Base-by-base conservation (phyloP, 2,329 filamentous ascomycete species). In the Pyrenophora teres region DNA sequence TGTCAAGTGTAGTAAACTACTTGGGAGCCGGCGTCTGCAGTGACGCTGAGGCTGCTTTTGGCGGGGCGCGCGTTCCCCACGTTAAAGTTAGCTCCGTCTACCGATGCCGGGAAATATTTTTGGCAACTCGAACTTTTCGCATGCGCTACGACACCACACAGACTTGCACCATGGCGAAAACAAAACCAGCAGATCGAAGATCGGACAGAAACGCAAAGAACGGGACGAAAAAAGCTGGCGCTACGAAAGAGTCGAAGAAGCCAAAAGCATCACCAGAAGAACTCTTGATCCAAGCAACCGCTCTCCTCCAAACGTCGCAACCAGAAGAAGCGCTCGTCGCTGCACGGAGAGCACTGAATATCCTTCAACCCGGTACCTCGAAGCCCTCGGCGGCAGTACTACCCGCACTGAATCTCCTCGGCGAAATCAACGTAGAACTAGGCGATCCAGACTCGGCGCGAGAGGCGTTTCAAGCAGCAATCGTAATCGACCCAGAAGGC, bases 381-480 rank as follows among this genome's bases (percentile, higher is more conserved):
- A 69, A 71, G 36, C 72, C 71, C 1, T 70, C 71, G 10, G 46
- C 64, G 59, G 79, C 81, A 44, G 81, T 83, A 39, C 78, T 90
- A 13, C 81, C 86, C 9, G 88, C 89, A 1, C 77, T 92, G 42
- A 90, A 88, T 61, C 77, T 96, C 30, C 81, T 94, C 18, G 92
- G 89, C 47, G 89, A 95, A 65, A 90, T 95, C 66, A 82, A 86
- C 64, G 82, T 96, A 50, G 91, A 96, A 69, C 76, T 90, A 3
- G 92, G 94, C 56, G 90, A 97, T 38, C 81, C 89, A 46, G 88
- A 93, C 46, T 77, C 83, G 13, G 93, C 93, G 36, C 82, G 88
- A 52, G 76, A 80, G 40, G 87, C 85, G 66, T 96, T 97, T 67
- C 73, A 86, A 54, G 80, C 83, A 39, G 91, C 94, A 0, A 88